Base-by-base conservation (phyloP, 1,284 basidiomycete species). In the Rhodotorula sp. region DNA sequence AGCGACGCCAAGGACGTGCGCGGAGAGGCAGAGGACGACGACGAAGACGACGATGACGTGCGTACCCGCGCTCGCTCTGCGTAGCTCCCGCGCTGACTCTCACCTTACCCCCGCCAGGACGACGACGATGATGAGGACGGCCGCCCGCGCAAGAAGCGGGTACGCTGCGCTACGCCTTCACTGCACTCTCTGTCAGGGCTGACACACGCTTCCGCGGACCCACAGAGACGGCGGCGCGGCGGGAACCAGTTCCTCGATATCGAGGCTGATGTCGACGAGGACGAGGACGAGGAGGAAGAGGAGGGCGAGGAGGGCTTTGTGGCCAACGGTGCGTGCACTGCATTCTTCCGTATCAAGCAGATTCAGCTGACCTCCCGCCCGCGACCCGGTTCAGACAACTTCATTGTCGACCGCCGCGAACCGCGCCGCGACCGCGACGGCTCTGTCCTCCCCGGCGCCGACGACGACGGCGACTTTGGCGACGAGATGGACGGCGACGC, bases 241-340 rank as follows among this genome's bases (percentile, higher is more conserved):
- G 86, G 88, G 48, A 91, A 89, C 80, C 89, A 90, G 76, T 98
- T 94, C 89, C 85, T 97, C 78, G 95, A 98, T 88, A 87, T 95
- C 72, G 92, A 97, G 83, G 95, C 93, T 72, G 93, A 94, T 57
- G 80, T 82, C 42, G 83, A 96, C 7, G 93, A 94, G 46, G 94
- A 95, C 13, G 93, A 95, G 34, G 91, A 91, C 49, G 92, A 93
- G 72, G 88, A 87, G 74, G 88, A 85, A 48, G 84, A 84, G 76
- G 90, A 82, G 34, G 77, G 73, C 61, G 78, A 78, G 52, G 78
- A 81, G 74, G 75, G 82, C 75, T 79, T 80, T 79, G 54, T 78
- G 73, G 64, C 75, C 77, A 81, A 72, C 64, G 73, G 73, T 70
- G 13, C 42, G 73, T 56, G 7, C 3, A 17, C 23, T 45, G n/a